Evolutionary conservation across 2,329 filamentous ascomycete genomes (phyloP).

Genomic region (Cercospora zeina): DNA sequence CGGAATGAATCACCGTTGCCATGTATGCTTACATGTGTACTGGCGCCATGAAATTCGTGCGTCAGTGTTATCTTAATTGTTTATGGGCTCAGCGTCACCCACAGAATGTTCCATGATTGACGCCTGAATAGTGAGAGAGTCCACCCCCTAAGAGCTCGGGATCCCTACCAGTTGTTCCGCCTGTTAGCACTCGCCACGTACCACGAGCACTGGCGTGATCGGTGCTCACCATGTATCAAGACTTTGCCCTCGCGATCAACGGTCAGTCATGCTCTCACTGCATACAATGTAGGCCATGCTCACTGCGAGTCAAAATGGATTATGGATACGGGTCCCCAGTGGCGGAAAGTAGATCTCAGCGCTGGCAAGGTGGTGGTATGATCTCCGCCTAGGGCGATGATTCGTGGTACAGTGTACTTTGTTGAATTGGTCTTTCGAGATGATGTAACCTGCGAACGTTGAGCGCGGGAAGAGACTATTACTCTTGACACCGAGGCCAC

Average conservation of each 20-base stretch:
- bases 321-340: constrained; percentile 58
- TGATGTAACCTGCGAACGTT: neutral
- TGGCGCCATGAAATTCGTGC: neutral
- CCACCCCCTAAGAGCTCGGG: constrained; percentile 58
- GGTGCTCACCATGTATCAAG: constrained; percentile 11
- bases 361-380: constrained; percentile 59
- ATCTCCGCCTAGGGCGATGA: constrained; percentile 57
- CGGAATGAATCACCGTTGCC: constrained; percentile 32
- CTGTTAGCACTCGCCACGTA: neutral
- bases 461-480: neutral
- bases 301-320: constrained; percentile 59
- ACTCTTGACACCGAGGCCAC: neutral
- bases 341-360: constrained; percentile 51
- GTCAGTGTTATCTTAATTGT: neutral
- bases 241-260: neutral
- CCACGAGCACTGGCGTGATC: neutral
- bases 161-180: constrained; percentile 43
- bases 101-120: constrained; percentile 61
- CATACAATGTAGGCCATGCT: constrained; percentile 36
- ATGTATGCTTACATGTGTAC: constrained; percentile 3
- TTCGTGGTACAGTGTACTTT: constrained; percentile 50
- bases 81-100: neutral
- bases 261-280: neutral
- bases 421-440: constrained; percentile 45
- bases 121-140: constrained; percentile 60